These are phyloP conservation scores for Quercus variabilis DNA, from an alignment of 306 rosid genomes.

Conservation along the genomic window DNA sequence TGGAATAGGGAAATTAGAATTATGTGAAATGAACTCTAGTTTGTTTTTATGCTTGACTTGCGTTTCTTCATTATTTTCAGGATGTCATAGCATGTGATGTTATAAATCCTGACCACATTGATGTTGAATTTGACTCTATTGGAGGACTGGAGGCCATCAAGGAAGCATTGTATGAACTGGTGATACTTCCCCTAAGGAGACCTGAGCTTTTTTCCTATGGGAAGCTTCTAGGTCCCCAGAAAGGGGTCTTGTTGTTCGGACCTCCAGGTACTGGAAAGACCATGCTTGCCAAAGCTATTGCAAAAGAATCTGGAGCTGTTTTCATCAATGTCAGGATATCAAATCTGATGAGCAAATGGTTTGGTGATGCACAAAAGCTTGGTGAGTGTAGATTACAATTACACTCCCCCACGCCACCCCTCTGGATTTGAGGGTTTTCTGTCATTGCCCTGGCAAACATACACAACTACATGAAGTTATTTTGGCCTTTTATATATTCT, in stretches of 20 bases:
- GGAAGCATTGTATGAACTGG: constrained; percentile 79
- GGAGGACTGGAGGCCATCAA: constrained; percentile 85
- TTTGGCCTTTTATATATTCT: neutral
- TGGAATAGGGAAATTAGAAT: no score
- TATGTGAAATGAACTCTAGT: no score
- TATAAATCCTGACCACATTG: constrained; percentile 89
- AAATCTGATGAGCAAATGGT: constrained; percentile 99
- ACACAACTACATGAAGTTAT: neutral
- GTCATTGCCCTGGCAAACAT: neutral
- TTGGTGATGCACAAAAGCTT: constrained; percentile 97
- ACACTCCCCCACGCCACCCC: neutral
- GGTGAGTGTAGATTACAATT: constrained; percentile 49
- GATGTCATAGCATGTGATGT: constrained; percentile 97
- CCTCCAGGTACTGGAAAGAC: constrained; percentile 99
- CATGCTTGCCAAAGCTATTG: constrained; percentile 99
- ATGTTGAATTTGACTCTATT: constrained; percentile 80
- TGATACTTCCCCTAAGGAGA: constrained; percentile 82
- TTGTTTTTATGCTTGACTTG: neutral
- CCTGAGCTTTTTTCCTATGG: constrained; percentile 81
- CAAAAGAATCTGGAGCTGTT: constrained; percentile 94
- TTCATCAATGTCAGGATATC: constrained; percentile 90
- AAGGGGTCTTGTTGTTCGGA: constrained; percentile 87
- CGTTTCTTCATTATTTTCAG: constrained; percentile 39
- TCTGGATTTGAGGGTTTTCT: neutral
- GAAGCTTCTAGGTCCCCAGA: constrained; percentile 93